Evolutionary conservation across 441 rosid genomes (phyloP).

Genomic region (Capsella rubella): DNA sequence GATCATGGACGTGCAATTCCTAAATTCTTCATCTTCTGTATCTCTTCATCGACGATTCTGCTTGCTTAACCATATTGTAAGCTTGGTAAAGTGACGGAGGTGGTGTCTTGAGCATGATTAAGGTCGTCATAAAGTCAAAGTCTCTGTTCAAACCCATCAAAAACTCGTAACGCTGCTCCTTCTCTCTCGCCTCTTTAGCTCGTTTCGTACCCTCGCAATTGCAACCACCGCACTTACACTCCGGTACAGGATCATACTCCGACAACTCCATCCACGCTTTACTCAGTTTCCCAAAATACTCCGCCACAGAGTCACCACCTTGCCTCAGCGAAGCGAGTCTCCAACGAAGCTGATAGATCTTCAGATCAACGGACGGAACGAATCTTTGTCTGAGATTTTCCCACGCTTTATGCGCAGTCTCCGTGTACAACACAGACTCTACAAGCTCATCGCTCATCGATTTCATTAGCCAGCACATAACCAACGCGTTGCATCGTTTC

Average conservation of each 20-base stretch:
- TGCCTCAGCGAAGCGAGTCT: slow-evolving; percentile 13
- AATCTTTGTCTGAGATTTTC: not conserved
- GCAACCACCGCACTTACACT: slow-evolving; percentile 35
- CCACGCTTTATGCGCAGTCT: slow-evolving; percentile 24
- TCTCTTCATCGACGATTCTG: not conserved
- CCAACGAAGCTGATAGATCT: slow-evolving; percentile 23
- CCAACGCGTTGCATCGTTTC: slow-evolving; percentile 1
- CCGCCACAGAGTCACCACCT: slow-evolving; percentile 15
- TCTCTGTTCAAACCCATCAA: slow-evolving; percentile 26
- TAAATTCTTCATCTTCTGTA: not conserved
- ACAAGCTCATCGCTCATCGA: not conserved
- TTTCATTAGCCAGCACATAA: not conserved
- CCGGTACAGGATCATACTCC: slow-evolving; percentile 21
- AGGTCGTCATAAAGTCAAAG: not conserved
- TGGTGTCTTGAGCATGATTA: not conserved
- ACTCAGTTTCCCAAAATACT: not conserved
- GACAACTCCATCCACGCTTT: slow-evolving; percentile 28
- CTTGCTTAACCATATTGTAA: not conserved
- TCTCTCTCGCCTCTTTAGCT: slow-evolving; percentile 31
- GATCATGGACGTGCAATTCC: not conserved
- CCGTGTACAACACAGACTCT: not conserved
- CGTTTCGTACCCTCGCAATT: not conserved
- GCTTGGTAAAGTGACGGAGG: not conserved
- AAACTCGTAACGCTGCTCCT: slow-evolving; percentile 27
- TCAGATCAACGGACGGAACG: slow-evolving; percentile 7